Percentiles rank a stretch among this genome's conserved stretches.
Evolutionary conservation across 805 yeast genomes (phyloP).

Genomic region (Suhomyces kilbournensis): DNA sequence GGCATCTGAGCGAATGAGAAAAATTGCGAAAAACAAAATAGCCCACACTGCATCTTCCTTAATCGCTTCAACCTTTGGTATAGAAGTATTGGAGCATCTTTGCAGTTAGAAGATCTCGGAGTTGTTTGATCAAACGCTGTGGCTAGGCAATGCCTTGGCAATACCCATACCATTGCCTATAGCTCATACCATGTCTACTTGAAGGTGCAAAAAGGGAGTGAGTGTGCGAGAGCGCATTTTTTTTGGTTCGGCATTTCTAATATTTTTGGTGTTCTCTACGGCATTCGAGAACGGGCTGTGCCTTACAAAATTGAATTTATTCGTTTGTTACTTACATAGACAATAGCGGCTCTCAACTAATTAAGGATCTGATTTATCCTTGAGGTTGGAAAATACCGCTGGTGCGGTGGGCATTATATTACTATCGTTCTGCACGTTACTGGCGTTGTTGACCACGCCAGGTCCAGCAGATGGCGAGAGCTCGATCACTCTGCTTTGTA

Average conservation of each 20-base stretch:
- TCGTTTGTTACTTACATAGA: background rate
- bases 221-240: background rate
- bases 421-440: background rate
- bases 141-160: background rate
- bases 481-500: conserved; percentile 66
- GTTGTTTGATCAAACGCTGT: background rate
- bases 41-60: background rate
- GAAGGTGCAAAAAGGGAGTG: background rate
- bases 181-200: background rate
- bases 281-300: background rate
- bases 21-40: background rate
- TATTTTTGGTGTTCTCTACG: background rate
- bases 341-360: background rate
- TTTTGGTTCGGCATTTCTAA: background rate
- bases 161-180: background rate
- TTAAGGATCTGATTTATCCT: background rate
- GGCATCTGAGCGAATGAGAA: background rate
- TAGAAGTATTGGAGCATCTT: background rate
- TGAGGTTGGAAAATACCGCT: conserved; percentile 8
- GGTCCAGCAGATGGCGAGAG: conserved; percentile 18
- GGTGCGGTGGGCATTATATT: conserved; percentile 11
- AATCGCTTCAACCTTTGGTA: background rate
- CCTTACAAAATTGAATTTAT: background rate
- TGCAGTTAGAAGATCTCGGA: background rate
- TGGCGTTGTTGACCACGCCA: background rate